Conservation (phyloP, 2,329 filamentous ascomycete genomes). For the Neofusicoccum kwambonambiense region DNA sequence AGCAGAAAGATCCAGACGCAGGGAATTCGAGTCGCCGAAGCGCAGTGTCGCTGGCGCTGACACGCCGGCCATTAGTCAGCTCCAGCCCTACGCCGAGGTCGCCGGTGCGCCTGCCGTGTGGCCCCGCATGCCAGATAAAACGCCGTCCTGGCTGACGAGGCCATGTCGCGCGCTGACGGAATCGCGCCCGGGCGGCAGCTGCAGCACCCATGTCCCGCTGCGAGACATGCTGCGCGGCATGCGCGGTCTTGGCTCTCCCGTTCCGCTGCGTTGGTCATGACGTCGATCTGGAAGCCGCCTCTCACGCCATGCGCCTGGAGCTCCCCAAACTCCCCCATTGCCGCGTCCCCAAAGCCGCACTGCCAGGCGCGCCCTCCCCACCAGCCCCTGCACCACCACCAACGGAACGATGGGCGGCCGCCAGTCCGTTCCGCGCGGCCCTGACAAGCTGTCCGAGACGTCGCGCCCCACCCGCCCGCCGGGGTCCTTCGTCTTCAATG, state of each 20-base stretch:
- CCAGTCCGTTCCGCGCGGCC: constrained; percentile 44
- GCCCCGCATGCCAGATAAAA: no score
- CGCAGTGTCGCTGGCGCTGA: neutral
- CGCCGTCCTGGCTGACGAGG: no score
- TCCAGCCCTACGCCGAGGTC: neutral
- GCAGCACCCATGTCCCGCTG: neutral
- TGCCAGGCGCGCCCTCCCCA: neutral
- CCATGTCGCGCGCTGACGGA: no score
- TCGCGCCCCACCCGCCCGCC: constrained; percentile 24
- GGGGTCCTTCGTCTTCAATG: constrained; percentile 11
- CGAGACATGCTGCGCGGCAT: neutral
- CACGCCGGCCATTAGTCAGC: neutral
- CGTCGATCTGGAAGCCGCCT: constrained; percentile 1
- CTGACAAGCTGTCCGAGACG: constrained; percentile 44
- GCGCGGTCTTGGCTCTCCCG: neutral
- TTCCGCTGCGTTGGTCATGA: constrained; percentile 4
- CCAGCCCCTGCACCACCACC: neutral
- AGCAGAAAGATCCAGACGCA: neutral
- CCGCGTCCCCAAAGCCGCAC: no score
- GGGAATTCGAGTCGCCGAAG: neutral
- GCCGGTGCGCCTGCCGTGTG: neutral
- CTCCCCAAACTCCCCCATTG: neutral
- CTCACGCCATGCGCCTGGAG: constrained; percentile 1
- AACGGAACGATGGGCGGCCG: constrained; percentile 44
- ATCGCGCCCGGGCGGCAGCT: no score